Evolutionary conservation across 805 yeast species (phyloP), one percentile per base, ranked within the genome.

Genomic region (Kazachstania bromeliacearum): DNA sequence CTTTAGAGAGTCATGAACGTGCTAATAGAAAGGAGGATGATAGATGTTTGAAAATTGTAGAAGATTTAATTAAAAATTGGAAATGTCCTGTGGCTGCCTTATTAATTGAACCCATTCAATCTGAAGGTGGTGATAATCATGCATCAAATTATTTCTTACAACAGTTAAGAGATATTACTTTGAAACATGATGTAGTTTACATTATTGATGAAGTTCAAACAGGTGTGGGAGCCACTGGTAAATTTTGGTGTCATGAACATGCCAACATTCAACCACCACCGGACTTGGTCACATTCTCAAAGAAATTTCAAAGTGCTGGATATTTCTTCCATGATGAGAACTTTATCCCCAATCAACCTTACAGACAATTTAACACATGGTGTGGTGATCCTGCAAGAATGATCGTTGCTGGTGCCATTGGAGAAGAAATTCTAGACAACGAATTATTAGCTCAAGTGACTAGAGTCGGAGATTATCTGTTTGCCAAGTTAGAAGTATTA

Each of bases 41-140:
- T 42, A 72, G 92, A 55, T 84, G 95, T 60, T 70, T 88, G 45
- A 72, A 66, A 33, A 75, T 75, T 46, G 85, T 87, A 41, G 95
- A 85, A 55, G 67, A 75, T 12, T 59, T 82, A 45, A 71, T 85
- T 58, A 62, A 67, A 37, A 67, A 71, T 18, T 79, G 89, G 87
- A 62, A 68, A 43, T 62, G 63, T 35, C 94, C 95, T 40, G 78
- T 89, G 48, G 95, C 95, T 31, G 95, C 94, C 35, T 68, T 84
- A 37, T 75, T 88, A 54, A 76, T 87, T 45, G 96, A 88, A 68
- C 96, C 96, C 7, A 77, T 78, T 43, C 85, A 78, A 59, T 70
- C 83, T 6, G 85, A 78, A 63, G 85, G 84, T 53, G 85, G 85
- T 53, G 85, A 78, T 56, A 78, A 78, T 63, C 85, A 78, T 47